Conservation (phyloP, 2,329 filamentous ascomycete species). For the Hymenoscyphus fructigenus region DNA sequence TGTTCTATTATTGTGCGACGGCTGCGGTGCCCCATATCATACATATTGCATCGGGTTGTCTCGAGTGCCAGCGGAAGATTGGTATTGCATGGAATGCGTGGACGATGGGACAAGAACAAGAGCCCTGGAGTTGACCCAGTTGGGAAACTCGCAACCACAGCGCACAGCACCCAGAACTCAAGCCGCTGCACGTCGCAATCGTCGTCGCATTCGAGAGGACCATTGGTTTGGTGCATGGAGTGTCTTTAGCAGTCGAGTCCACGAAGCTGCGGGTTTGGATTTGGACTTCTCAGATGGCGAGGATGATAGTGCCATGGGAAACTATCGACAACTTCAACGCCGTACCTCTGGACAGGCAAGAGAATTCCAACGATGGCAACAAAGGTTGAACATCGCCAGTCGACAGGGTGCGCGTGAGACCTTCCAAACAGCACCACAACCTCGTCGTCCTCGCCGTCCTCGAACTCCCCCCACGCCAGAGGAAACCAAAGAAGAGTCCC, state of each 20-base stretch:
- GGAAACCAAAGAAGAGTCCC: constrained; percentile 74
- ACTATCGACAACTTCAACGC: constrained; percentile 54
- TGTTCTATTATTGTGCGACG: constrained; percentile 84
- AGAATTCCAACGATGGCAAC: constrained; percentile 73
- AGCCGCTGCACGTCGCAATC: constrained; percentile 54
- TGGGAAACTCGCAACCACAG: constrained; percentile 34
- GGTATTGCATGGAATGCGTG: constrained; percentile 88
- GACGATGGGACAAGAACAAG: constrained; percentile 42
- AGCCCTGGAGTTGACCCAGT: constrained; percentile 35
- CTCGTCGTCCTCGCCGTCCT: constrained; percentile 47
- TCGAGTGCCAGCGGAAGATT: constrained; percentile 70
- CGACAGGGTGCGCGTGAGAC: constrained; percentile 72
- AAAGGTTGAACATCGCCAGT: constrained; percentile 77
- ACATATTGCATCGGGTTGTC: constrained; percentile 88
- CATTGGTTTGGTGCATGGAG: constrained; percentile 90
- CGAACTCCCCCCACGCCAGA: constrained; percentile 51
- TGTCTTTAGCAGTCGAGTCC: constrained; percentile 59
- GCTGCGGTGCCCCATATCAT: constrained; percentile 86
- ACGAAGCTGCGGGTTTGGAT: constrained; percentile 70
- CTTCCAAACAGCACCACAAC: constrained; percentile 63
- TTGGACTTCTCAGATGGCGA: constrained; percentile 77
- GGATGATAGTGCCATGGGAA: constrained; percentile 49
- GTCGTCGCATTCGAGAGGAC: constrained; percentile 66
- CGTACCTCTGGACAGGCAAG: constrained; percentile 51
- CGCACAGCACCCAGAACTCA: constrained; percentile 48